Conservation (phyloP, 257 asterid genomes). For the Leptodermis oblonga region DNA sequence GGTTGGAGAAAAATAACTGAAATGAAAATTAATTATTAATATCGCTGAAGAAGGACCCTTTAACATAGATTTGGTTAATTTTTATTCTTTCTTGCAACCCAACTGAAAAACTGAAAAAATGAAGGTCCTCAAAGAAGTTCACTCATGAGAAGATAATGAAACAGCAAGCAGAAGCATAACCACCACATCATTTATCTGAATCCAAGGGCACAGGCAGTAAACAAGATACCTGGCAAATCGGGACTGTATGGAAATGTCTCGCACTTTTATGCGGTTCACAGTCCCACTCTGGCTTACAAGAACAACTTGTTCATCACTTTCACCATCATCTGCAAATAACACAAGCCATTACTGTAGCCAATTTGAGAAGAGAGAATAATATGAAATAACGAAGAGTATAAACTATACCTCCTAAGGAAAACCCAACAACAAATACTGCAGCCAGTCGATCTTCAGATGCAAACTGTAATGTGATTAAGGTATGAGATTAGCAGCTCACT, state of each 20-base stretch:
- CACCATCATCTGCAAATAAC: constrained; percentile 72
- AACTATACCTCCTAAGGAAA: constrained; percentile 68
- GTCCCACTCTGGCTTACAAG: constrained; percentile 99
- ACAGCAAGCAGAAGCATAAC: not conserved
- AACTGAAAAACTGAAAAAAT: not conserved
- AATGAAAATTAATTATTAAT: not conserved
- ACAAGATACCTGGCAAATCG: constrained; percentile 74
- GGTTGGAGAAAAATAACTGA: not conserved
- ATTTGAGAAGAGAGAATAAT: constrained; percentile 1
- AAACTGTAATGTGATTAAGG: constrained; percentile 37
- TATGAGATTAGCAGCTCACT: not conserved
- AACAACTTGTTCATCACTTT: constrained; percentile 94
- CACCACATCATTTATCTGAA: not conserved
- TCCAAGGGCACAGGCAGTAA: not conserved
- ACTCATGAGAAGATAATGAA: not conserved
- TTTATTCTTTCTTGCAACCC: not conserved
- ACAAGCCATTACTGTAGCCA: constrained; percentile 13
- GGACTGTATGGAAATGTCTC: constrained; percentile 89
- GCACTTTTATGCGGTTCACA: constrained; percentile 91
- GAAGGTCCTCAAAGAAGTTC: not conserved
- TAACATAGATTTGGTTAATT: not conserved
- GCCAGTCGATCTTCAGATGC: constrained; percentile 77
- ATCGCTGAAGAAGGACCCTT: not conserved
- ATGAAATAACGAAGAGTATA: not conserved
- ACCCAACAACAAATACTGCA: constrained; percentile 89